These are phyloP conservation scores for Pichia exigua DNA, from an alignment of 805 yeast species.

Conservation along the genomic window DNA sequence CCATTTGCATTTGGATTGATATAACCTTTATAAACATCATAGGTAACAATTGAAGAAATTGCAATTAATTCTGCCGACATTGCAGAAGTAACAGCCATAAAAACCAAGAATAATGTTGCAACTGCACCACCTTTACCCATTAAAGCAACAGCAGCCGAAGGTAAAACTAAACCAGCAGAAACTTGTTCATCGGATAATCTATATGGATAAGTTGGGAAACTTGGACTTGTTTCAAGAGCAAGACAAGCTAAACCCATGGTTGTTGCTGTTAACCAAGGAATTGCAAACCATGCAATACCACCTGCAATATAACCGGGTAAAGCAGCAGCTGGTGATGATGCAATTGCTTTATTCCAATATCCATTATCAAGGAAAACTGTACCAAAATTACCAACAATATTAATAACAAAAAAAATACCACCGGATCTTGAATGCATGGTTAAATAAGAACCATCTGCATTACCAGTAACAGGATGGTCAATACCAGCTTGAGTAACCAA, in stretches of 20 bases:
- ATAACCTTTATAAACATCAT: conserved; percentile 77
- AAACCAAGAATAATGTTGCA: conserved; percentile 68
- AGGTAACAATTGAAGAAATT: conserved; percentile 77
- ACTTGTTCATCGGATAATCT: conserved; percentile 61
- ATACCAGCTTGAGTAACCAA: conserved; percentile 52
- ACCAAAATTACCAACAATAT: conserved; percentile 83
- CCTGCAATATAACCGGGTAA: conserved; percentile 84
- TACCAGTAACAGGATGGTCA: conserved; percentile 63
- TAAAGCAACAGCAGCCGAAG: conserved; percentile 73
- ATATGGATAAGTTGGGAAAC: conserved; percentile 76
- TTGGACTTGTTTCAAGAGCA: conserved; percentile 58
- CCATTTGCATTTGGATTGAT: conserved; percentile 74
- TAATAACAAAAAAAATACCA: conserved; percentile 84
- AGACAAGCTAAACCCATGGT: conserved; percentile 84
- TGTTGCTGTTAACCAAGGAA: conserved; percentile 75
- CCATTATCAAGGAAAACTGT: conserved; percentile 84
- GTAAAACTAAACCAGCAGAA: conserved; percentile 71
- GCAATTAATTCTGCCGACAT: conserved; percentile 88
- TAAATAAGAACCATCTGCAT: conserved; percentile 78
- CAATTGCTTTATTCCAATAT: conserved; percentile 84
- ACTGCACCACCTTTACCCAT: conserved; percentile 87
- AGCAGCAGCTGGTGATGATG: conserved; percentile 68
- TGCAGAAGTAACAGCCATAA: conserved; percentile 91
- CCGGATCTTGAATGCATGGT: conserved; percentile 84
- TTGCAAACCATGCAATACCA: conserved; percentile 86